These are phyloP conservation scores for Diaporthe amygdali DNA, from an alignment of 2,329 filamentous ascomycete species.

Conservation along the genomic window DNA sequence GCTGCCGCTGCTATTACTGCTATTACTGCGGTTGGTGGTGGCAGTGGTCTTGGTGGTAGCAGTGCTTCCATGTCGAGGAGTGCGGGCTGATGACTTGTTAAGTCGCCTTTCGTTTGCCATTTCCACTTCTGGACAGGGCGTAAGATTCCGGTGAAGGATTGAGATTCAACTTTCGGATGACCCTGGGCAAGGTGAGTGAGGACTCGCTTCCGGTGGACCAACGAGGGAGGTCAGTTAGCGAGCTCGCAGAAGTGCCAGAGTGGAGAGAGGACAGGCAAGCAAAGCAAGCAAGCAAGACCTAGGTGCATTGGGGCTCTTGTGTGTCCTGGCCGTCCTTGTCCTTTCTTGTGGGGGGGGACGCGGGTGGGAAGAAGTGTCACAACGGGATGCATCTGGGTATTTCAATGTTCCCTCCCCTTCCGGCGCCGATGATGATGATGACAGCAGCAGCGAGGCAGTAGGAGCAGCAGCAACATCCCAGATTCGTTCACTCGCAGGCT, in stretches of 20 bases:
- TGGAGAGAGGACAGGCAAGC: background rate
- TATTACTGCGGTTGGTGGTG: background rate
- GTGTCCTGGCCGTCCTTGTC: background rate
- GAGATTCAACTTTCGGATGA: background rate
- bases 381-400: constrained; percentile 9
- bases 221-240: constrained; percentile 17
- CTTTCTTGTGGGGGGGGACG: background rate
- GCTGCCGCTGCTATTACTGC: background rate
- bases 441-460: background rate
- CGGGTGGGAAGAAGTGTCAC: background rate
- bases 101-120: constrained; percentile 17
- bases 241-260: background rate
- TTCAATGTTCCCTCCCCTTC: background rate
- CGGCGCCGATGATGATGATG: constrained; percentile 3
- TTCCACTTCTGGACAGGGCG: background rate
- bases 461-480: background rate
- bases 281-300: background rate
- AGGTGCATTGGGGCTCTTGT: background rate
- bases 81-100: constrained; percentile 5
- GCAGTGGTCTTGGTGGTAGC: background rate
- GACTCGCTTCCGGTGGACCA: constrained; percentile 10
- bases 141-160: background rate
- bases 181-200: background rate
- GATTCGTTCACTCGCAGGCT: background rate
- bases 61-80: background rate